Evolutionary conservation across 805 yeast genomes (phyloP).

Genomic region (Monosporozyma aerobia): DNA sequence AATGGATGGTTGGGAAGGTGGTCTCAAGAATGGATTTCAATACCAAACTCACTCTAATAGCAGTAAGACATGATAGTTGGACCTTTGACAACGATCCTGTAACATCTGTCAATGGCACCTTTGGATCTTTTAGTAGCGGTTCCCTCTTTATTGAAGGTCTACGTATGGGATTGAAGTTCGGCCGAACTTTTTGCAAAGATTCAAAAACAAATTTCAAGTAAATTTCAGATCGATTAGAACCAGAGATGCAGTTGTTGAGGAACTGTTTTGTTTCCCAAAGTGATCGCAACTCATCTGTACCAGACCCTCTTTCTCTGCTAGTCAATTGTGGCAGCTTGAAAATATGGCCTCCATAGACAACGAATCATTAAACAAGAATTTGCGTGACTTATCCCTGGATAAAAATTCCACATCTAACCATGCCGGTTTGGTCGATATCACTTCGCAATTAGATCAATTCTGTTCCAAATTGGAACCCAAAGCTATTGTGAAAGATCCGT

Average conservation of each 20-base stretch:
- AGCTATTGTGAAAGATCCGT: constrained; percentile 47
- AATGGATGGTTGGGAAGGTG: not conserved
- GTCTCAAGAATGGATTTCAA: not conserved
- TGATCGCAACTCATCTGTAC: too few relatives aligned
- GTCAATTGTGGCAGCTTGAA: too few relatives aligned
- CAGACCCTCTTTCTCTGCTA: too few relatives aligned
- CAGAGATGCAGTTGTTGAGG: not conserved
- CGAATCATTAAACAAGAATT: not conserved
- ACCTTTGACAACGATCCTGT: too few relatives aligned
- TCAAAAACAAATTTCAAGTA: not conserved
- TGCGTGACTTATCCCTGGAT: not conserved
- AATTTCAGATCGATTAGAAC: not conserved
- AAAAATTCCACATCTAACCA: not conserved
- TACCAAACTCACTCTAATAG: not conserved
- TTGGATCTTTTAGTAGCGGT: too few relatives aligned
- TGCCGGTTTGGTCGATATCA: constrained; percentile 40
- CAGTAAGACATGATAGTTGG: too few relatives aligned
- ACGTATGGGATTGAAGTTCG: not conserved
- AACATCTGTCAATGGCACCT: too few relatives aligned
- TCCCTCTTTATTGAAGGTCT: too few relatives aligned
- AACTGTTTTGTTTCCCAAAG: too few relatives aligned
- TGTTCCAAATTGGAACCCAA: constrained; percentile 37
- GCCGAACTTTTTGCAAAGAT: not conserved
- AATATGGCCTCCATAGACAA: not conserved
- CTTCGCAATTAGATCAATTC: constrained; percentile 38